phyloP scores from a whole-genome alignment of 2,329 filamentous ascomycete species.

The Aspergillus sp. region DNA sequence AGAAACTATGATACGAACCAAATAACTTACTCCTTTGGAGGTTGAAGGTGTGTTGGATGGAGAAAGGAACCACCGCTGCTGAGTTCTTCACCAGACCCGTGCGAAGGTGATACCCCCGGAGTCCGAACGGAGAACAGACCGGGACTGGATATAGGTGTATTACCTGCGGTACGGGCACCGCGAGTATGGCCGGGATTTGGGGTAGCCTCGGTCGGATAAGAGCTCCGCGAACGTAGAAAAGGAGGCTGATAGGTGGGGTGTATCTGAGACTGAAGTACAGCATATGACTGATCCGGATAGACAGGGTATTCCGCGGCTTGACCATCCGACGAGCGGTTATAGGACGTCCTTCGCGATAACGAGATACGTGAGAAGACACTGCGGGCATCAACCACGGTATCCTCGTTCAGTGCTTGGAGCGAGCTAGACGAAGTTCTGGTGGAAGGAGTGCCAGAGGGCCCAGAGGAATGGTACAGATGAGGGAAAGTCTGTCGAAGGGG shows the following conservation, averaged over 20 bases:
- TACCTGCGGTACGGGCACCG: slow-evolving; percentile 44
- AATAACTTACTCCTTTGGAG: slow-evolving; percentile 68
- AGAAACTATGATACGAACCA: neutral
- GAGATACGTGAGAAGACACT: slow-evolving; percentile 23
- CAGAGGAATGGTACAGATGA: slow-evolving; percentile 36
- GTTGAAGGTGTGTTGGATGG: slow-evolving; percentile 70
- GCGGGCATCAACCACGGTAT: slow-evolving; percentile 34
- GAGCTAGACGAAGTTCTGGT: slow-evolving; percentile 45
- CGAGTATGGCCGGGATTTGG: slow-evolving; percentile 25
- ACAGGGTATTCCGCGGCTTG: slow-evolving; percentile 39
- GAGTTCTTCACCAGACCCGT: slow-evolving; percentile 39
- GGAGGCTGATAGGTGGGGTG: slow-evolving; percentile 41
- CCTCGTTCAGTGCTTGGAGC: slow-evolving; percentile 41
- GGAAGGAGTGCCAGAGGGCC: slow-evolving; percentile 35
- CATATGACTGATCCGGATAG: slow-evolving; percentile 51
- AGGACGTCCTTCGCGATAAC: slow-evolving; percentile 28
- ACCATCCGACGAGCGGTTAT: slow-evolving; percentile 25
- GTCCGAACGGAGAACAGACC: slow-evolving; percentile 44
- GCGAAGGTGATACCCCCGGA: slow-evolving; percentile 31
- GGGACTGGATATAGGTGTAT: slow-evolving; percentile 49
- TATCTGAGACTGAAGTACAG: slow-evolving; percentile 45
- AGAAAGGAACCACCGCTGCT: slow-evolving; percentile 62
- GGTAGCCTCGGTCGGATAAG: slow-evolving; percentile 38
- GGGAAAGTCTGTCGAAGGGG: slow-evolving; percentile 33
- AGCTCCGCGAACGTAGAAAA: slow-evolving; percentile 43